Evolutionary conservation across 1,284 basidiomycete genomes (phyloP), one percentile per base, ranked within the genome.

Genomic region (Xerocomus nothofagi): DNA sequence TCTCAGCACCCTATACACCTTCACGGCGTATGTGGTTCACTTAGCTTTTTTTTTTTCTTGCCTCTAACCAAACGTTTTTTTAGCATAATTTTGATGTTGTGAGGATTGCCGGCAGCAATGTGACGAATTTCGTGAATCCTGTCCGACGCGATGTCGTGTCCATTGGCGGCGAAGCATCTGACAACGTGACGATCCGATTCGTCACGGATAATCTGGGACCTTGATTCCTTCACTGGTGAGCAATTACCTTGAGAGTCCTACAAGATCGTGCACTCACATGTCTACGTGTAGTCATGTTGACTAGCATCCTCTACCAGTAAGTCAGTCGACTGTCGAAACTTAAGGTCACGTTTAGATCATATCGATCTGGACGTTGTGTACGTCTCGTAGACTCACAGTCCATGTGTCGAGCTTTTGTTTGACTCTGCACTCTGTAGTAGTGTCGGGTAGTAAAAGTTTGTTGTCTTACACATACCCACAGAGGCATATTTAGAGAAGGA

Each of bases 191-290:
- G 5, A 71, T 78, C 40, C 73, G 76, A 33, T 78, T 78, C 53
- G 47, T 45, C 21, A 75, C 76, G 3, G 65, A 78, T 47, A 79
- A 78, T 42, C 55, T 73, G 4, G 77, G 77, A 6, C 75, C 76
- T 9, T 77, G 77, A 76, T 70, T 75, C 62, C 54, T 77, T 38
- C 75, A 76, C 49, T 77, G 76, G 68, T 75, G 47, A 53, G 67
- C 49, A 10, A 38, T 40, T 21, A 37, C 29, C 20, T 40, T 4
- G 20, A 34, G 8, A 17, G 9, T 32, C 18, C 4, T 11, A 7
- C 34, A 36, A 8, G 30, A 32, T 42, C 20, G 4, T 24, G n/a
- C 15, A 48, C 39, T 53, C 8, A 53, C 48, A 9, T 39, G 8
- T 39, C 3, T 1, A 20, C 39, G 17, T 29, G 1, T 39, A 73